Evolutionary conservation across 2,329 filamentous ascomycete genomes (phyloP), one percentile per base, ranked within the genome.

Genomic region (Alternaria rosae): DNA sequence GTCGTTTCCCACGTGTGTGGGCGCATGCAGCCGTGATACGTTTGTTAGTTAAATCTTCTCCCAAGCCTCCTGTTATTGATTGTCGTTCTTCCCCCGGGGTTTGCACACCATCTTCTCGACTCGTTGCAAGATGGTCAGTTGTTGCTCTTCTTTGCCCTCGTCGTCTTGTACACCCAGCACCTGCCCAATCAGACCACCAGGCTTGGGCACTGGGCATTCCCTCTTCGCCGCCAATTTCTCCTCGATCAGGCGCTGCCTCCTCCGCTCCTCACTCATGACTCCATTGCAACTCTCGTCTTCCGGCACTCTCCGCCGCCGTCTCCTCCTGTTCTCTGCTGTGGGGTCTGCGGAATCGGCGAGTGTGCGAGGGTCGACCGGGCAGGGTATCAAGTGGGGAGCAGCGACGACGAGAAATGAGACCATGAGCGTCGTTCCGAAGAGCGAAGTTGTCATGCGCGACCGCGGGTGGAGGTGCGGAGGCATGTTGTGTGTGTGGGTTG

Each of bases 191-290:
- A 93, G 81, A 3, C 93, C 94, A 30, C 88, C 85, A 0, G 95
- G 94, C 80, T 97, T 97, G 6, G 95, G 95, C 12, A 99, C 89
- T 0, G 95, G 95, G 76, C 95, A 99, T 77, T 96, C 92, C 72
- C 92, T 86, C 74, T 85, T 81, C 45, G 66, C 65, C 59, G 66
- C 62, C 66, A 73, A 45, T 59, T 66, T 67, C 17, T 75, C 68
- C 20, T 73, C 72, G 2, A 66, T 35, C 26, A 65, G 59, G 30
- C 47, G 59, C 48, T 57, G 50, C 58, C 55, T 68, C 35, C 51
- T 54, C 41, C 61, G 42, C 42, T 74, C 67, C 51, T 75, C 72
- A 28, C 64, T 66, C 67, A 74, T 60, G 3, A 63, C 61, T 32
- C 70, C 64, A 48, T 72, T 65, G 54, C 58, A 64, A 5, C 62